These are phyloP conservation scores for Sherardia arvensis DNA, from an alignment of 257 asterid species.

Conservation along the genomic window DNA sequence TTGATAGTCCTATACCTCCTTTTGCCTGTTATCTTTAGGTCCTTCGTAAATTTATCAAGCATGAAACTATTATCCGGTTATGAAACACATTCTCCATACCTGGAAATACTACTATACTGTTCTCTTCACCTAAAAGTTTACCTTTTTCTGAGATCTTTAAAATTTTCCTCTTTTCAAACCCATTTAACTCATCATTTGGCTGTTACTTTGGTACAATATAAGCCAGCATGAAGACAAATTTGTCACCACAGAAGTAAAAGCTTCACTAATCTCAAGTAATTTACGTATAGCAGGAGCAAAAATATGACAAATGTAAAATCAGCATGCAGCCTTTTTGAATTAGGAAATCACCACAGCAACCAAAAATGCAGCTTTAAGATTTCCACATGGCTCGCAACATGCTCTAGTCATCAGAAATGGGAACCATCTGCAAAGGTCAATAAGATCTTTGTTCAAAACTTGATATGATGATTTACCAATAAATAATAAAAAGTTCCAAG, in stretches of 20 bases:
- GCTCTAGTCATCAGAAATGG: slow-evolving; percentile 89
- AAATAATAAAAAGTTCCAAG: background rate
- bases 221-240: background rate
- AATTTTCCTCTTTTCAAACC: background rate
- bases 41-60: background rate
- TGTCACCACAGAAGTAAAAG: background rate
- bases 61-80: background rate
- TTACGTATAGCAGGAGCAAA: background rate
- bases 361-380: slow-evolving; percentile 98
- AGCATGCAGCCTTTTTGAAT: background rate
- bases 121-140: no score
- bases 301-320: background rate
- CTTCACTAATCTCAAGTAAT: background rate
- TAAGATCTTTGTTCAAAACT: background rate
- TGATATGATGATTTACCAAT: background rate
- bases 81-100: background rate
- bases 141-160: background rate
- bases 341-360: slow-evolving; percentile 90
- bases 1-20: background rate
- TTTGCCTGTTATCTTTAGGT: background rate
- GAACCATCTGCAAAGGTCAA: slow-evolving; percentile 69
- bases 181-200: background rate
- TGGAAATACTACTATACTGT: background rate
- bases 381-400: slow-evolving; percentile 97
- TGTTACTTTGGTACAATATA: background rate